Percentiles rank a stretch among this genome's conserved stretches.
Conservation (phyloP, 2,329 filamentous ascomycete species). For the Colletotrichum simmondsii region DNA sequence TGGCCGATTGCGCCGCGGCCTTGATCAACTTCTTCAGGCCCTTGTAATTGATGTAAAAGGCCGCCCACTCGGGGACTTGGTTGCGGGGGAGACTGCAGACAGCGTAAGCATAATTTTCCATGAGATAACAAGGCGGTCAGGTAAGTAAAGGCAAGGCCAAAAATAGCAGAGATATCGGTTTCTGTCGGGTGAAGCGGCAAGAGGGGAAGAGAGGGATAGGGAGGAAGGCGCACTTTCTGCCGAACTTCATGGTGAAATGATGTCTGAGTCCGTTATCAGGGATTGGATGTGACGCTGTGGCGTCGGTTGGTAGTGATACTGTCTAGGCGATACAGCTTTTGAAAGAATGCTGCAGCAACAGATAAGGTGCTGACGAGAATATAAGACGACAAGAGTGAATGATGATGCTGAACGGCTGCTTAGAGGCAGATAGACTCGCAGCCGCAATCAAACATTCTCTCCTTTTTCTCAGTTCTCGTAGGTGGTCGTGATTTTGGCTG, state of each 20-base stretch:
- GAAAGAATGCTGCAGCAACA: not conserved
- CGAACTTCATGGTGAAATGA: conserved; percentile 72
- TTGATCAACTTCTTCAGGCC: conserved; percentile 96
- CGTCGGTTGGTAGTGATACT: not conserved
- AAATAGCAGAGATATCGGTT: not conserved
- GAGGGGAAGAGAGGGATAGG: not conserved
- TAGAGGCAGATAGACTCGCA: conserved; percentile 20
- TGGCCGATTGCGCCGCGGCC: conserved; percentile 72
- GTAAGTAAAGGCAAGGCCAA: not conserved
- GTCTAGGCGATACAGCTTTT: not conserved
- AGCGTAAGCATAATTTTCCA: conserved; percentile 36
- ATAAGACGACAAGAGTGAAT: not conserved
- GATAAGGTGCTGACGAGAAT: conserved; percentile 22
- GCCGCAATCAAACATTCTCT: conserved; percentile 12
- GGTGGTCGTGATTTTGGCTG: not conserved
- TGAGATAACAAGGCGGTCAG: conserved; percentile 1
- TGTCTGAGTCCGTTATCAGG: conserved; percentile 35
- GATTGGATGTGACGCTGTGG: conserved; percentile 17
- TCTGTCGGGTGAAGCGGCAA: not conserved
- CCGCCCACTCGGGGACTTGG: conserved; percentile 88
- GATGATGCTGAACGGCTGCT: conserved; percentile 8
- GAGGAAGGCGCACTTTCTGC: conserved; percentile 60
- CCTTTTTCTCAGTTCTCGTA: not conserved
- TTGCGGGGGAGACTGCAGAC: conserved; percentile 74
- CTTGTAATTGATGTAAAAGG: conserved; percentile 90